Evolutionary conservation across 495 filamentous ascomycete species (phyloP).

Genomic region (Aspergillus asperescens): DNA sequence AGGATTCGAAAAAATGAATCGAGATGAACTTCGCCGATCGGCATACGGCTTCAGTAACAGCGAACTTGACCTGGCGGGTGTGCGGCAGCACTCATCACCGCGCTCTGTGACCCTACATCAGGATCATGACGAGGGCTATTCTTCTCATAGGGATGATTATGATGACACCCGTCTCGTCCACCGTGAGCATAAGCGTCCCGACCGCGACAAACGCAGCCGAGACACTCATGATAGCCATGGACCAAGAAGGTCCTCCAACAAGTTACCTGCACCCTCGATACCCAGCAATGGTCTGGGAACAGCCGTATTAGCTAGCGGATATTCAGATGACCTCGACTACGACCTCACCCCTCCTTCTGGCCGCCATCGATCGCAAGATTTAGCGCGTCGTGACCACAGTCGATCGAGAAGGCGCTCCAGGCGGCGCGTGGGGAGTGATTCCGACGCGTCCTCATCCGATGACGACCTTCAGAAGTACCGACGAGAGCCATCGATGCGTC

Average conservation of each 20-base stretch:
- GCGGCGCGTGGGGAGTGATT: slow-evolving; percentile 26
- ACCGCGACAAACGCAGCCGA: slow-evolving; percentile 19
- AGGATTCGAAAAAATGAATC: slow-evolving; percentile 56
- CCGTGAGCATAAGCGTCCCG: slow-evolving; percentile 26
- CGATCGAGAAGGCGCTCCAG: slow-evolving; percentile 31
- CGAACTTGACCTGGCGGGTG: slow-evolving; percentile 26
- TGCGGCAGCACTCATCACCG: slow-evolving; percentile 29
- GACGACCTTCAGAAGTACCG: slow-evolving; percentile 37
- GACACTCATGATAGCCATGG: slow-evolving; percentile 30
- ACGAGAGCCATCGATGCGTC: slow-evolving; percentile 27
- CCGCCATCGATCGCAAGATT: slow-evolving; percentile 13
- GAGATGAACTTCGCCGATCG: slow-evolving; percentile 32
- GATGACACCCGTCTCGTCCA: slow-evolving; percentile 23
- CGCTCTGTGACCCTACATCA: slow-evolving; percentile 35
- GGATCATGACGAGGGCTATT: slow-evolving; percentile 38
- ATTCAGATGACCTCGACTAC: slow-evolving; percentile 35
- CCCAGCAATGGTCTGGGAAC: slow-evolving; percentile 36
- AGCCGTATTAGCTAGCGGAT: slow-evolving; percentile 35
- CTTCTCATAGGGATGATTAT: slow-evolving; percentile 26
- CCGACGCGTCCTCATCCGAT: slow-evolving; percentile 32
- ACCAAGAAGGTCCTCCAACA: slow-evolving; percentile 17
- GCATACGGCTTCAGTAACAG: slow-evolving; percentile 25
- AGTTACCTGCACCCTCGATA: slow-evolving; percentile 20
- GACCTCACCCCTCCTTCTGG: slow-evolving; percentile 22
- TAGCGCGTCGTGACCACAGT: slow-evolving; percentile 14